Conservation (phyloP, 768 basidiomycete species). For the Tulasnella sp. region DNA sequence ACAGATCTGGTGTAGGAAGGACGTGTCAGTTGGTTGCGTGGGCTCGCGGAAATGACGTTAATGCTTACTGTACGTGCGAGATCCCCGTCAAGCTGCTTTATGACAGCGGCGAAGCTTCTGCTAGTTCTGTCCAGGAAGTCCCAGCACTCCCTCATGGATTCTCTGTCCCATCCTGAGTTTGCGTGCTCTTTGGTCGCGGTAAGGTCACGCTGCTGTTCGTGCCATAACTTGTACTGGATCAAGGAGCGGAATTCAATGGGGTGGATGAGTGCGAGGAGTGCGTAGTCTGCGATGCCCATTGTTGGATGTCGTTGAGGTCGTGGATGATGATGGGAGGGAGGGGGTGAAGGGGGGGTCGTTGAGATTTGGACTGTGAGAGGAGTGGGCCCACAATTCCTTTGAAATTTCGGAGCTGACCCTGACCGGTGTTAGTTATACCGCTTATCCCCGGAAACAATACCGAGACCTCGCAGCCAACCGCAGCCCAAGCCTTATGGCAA, state of each 20-base stretch:
- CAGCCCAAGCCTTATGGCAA: not conserved
- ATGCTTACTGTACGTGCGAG: conserved; percentile 69
- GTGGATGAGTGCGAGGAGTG: conserved; percentile 64
- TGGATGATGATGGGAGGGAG: not conserved
- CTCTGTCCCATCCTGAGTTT: conserved; percentile 80
- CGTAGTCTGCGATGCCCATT: conserved; percentile 55
- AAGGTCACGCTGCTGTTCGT: conserved; percentile 77
- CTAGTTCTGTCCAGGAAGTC: conserved; percentile 80
- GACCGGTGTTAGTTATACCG: not conserved
- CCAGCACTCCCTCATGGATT: conserved; percentile 86
- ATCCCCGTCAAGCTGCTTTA: conserved; percentile 94
- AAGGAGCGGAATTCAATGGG: conserved; percentile 78
- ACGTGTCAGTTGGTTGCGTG: not conserved
- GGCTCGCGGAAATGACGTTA: not conserved
- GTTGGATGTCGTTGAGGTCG: not conserved
- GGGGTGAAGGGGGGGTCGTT: not conserved
- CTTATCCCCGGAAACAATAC: not conserved
- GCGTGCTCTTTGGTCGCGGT: conserved; percentile 61
- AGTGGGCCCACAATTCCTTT: not conserved
- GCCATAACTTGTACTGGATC: conserved; percentile 73
- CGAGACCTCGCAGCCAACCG: too few relatives aligned
- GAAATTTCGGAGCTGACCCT: not conserved
- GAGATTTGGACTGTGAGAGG: not conserved
- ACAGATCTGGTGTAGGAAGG: conserved; percentile 55
- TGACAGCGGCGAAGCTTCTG: conserved; percentile 83